phyloP scores from a whole-genome alignment of 495 filamentous ascomycete genomes.

The Hypoxylon fuscum region DNA sequence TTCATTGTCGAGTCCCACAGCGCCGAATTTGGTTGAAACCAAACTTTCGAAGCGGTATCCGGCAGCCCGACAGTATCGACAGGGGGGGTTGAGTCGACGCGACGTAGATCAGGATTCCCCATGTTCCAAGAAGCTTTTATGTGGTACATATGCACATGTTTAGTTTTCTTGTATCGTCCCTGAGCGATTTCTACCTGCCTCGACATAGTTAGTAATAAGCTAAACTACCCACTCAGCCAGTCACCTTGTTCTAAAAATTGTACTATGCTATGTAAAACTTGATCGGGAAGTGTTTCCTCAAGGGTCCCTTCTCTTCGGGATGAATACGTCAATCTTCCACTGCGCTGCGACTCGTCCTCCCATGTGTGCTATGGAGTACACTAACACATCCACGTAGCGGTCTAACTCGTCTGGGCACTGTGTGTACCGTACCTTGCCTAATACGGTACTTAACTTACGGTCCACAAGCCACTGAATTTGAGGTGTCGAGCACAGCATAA shows the following conservation, averaged over 20 bases:
- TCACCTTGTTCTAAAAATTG: too few relatives aligned
- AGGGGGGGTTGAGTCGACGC: conserved; percentile 28
- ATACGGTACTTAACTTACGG: too few relatives aligned
- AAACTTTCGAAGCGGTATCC: conserved; percentile 15
- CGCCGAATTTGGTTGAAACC: conserved; percentile 1
- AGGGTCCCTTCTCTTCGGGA: too few relatives aligned
- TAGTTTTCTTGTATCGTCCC: background rate
- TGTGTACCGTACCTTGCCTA: conserved; percentile 1
- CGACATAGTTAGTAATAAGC: too few relatives aligned
- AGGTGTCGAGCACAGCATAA: background rate
- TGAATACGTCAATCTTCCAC: too few relatives aligned
- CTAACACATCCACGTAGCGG: background rate
- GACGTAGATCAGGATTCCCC: conserved; percentile 27
- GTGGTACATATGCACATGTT: background rate
- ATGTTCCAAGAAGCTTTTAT: background rate
- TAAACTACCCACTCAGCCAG: too few relatives aligned
- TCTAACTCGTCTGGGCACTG: conserved; percentile 16
- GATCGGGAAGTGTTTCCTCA: too few relatives aligned
- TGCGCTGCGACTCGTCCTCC: too few relatives aligned
- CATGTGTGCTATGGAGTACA: conserved; percentile 7
- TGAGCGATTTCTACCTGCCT: background rate
- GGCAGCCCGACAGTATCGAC: conserved; percentile 17
- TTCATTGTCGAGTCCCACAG: conserved; percentile 15
- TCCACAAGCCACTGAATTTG: background rate
- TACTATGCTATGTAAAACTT: too few relatives aligned